Evolutionary conservation across 352 stramenopile genomes (phyloP).

Genomic region (Phytophthora fragariae): DNA sequence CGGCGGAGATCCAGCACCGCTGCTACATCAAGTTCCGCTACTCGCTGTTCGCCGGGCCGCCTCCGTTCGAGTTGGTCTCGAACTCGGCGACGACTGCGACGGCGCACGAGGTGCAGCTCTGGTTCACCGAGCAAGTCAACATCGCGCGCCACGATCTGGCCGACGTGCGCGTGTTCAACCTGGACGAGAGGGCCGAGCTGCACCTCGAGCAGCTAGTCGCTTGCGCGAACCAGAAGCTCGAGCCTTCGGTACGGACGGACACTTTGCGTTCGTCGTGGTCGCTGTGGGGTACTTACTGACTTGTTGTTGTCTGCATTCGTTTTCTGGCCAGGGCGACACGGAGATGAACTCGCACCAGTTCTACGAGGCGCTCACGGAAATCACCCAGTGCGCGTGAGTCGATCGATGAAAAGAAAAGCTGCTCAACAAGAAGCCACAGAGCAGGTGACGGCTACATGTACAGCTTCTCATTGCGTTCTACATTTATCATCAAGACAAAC

Average conservation of each 20-base stretch:
- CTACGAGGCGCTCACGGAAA: slow-evolving; percentile 22
- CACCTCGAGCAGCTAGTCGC: slow-evolving; percentile 33
- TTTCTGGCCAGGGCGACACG: slow-evolving; percentile 10
- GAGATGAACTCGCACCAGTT: slow-evolving; percentile 24
- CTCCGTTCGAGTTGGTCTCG: slow-evolving; percentile 53
- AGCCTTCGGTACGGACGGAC: slow-evolving; percentile 23
- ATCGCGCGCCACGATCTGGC: slow-evolving; percentile 32
- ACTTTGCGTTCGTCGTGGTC: too few species aligned
- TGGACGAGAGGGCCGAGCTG: slow-evolving; percentile 22
- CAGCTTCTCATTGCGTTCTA: slow-evolving; percentile 4
- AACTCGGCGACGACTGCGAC: slow-evolving; percentile 26
- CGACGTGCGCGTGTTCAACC: slow-evolving; percentile 20
- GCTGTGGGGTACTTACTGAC: neutral
- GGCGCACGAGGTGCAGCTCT: slow-evolving; percentile 29
- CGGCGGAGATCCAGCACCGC: slow-evolving; percentile 28
- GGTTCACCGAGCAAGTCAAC: slow-evolving; percentile 41
- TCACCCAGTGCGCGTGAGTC: slow-evolving; percentile 18
- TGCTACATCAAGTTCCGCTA: slow-evolving; percentile 68
- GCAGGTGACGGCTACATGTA: neutral
- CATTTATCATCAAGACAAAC: neutral
- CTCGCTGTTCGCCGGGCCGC: slow-evolving; percentile 45
- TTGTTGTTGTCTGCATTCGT: neutral
- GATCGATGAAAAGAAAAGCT: neutral
- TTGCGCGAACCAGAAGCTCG: slow-evolving; percentile 35
- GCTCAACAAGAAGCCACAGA: neutral